Evolutionary conservation across 208 protist species (phyloP).

Genomic region (Trypanosoma platydactyli): DNA sequence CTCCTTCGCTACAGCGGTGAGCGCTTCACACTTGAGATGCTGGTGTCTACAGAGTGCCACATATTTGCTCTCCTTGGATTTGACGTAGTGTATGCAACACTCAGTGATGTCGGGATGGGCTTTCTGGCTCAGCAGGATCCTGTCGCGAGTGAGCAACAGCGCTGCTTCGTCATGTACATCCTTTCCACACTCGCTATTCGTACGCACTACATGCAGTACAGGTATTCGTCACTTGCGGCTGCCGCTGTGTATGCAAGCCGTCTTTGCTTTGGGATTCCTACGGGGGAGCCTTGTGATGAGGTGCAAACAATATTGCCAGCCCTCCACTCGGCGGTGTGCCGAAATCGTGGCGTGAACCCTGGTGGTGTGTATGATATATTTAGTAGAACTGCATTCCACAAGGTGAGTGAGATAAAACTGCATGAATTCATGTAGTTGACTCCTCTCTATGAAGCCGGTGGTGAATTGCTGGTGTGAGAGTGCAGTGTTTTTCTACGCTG

Average conservation of each 20-base stretch:
- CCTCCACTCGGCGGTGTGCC: conserved; percentile 29
- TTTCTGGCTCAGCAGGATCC: conserved; percentile 73
- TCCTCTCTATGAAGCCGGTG: not conserved
- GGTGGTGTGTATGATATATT: conserved; percentile 51
- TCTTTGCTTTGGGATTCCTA: conserved; percentile 35
- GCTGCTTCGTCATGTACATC: conserved; percentile 50
- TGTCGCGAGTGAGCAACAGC: conserved; percentile 45
- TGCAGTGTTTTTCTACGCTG: not conserved
- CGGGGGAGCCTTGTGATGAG: conserved; percentile 36
- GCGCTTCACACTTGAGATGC: conserved; percentile 75
- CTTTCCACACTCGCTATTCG: conserved; percentile 54
- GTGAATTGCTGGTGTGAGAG: not conserved
- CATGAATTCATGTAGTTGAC: conserved; percentile 6
- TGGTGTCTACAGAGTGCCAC: conserved; percentile 51
- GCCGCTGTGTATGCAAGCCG: conserved; percentile 69
- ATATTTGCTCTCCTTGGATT: conserved; percentile 51
- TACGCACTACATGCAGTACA: conserved; percentile 59
- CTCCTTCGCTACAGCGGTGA: conserved; percentile 92
- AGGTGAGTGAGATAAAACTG: conserved; percentile 41
- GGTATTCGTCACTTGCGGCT: conserved; percentile 52
- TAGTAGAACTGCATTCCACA: conserved; percentile 30
- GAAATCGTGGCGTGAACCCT: conserved; percentile 11
- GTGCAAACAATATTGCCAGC: conserved; percentile 45
- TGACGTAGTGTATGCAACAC: conserved; percentile 43
- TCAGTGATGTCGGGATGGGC: conserved; percentile 46